Conservation (phyloP, 305 asterid genomes). For the Fraxinus sp. region DNA sequence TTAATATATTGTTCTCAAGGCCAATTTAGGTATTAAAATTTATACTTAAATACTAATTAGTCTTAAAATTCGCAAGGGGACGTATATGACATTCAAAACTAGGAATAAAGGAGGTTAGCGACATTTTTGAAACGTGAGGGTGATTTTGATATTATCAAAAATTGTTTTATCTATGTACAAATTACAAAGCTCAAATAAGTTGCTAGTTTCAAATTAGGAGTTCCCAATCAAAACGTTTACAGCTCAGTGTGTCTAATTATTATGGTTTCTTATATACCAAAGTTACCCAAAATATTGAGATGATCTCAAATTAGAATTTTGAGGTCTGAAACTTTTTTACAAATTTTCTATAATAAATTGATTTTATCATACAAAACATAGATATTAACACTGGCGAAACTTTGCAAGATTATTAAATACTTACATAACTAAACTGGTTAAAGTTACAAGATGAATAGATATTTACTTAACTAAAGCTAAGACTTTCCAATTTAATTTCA, state of each 20-base stretch:
- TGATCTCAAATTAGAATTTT: not conserved
- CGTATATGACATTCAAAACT: not conserved
- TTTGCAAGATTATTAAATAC: not conserved
- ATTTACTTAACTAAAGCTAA: conserved; percentile 2
- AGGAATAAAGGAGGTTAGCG: not conserved
- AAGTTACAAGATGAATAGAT: not conserved
- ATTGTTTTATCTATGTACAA: too few relatives aligned
- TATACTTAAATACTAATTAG: not conserved
- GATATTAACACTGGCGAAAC: not conserved
- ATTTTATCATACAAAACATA: not conserved
- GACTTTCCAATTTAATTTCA: not conserved
- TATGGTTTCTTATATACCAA: not conserved
- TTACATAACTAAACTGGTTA: not conserved
- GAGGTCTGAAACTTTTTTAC: not conserved
- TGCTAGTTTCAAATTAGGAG: not conserved
- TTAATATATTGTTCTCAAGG: not conserved
- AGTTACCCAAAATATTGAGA: not conserved
- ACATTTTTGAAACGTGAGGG: not conserved
- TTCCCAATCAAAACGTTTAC: not conserved
- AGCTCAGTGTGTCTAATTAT: not conserved
- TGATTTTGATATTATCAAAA: not conserved
- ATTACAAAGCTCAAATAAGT: not conserved
- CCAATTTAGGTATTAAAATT: not conserved
- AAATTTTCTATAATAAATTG: not conserved
- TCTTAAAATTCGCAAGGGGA: not conserved